Evolutionary conservation across 176 grass and related monocot species (phyloP).

Genomic region (Pontederia crassipes): DNA sequence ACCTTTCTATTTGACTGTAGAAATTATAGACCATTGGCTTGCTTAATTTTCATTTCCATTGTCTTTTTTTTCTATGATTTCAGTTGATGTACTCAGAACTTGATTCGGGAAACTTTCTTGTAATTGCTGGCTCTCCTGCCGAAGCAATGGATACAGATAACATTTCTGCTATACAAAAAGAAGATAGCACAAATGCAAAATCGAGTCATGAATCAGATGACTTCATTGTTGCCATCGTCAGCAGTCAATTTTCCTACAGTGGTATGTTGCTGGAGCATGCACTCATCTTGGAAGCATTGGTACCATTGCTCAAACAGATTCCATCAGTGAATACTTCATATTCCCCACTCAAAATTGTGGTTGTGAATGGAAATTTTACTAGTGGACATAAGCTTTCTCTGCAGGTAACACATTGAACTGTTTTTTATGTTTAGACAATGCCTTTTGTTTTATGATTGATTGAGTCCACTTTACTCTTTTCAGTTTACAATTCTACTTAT

Average conservation of each 20-base stretch:
- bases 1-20: neutral
- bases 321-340: slow-evolving; percentile 35
- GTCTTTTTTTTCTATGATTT: slow-evolving; percentile 6
- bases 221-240: slow-evolving; percentile 73
- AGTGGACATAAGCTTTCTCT: slow-evolving; percentile 45
- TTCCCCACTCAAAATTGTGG: slow-evolving; percentile 56
- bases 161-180: slow-evolving; percentile 22
- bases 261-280: slow-evolving; percentile 71
- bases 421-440: slow-evolving; percentile 5
- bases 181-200: slow-evolving; percentile 28
- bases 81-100: slow-evolving; percentile 95
- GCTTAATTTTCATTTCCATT: no score
- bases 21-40: no score
- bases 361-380: slow-evolving; percentile 45
- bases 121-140: slow-evolving; percentile 74
- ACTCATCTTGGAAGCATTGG: slow-evolving; percentile 67
- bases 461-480: no score
- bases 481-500: no score
- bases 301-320: slow-evolving; percentile 52
- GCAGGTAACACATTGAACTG: slow-evolving; percentile 44
- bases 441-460: neutral
- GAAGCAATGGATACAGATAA: slow-evolving; percentile 53
- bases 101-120: slow-evolving; percentile 91
- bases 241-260: slow-evolving; percentile 75
- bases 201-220: slow-evolving; percentile 39